Evolutionary conservation across 2,329 filamentous ascomycete genomes (phyloP).

Genomic region (Diaporthe sp.): DNA sequence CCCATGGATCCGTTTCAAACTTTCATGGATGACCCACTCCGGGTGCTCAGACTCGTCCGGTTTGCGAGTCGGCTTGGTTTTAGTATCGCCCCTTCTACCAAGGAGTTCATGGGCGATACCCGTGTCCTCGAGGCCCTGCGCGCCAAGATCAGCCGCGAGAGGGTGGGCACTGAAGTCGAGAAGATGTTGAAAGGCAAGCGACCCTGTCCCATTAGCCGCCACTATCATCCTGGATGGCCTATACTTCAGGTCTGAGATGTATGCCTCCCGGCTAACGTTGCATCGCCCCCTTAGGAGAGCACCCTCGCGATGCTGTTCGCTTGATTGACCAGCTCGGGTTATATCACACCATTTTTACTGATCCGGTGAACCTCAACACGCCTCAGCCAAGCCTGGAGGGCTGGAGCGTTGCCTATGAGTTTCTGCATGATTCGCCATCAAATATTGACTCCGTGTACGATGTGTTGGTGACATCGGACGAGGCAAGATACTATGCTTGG

Average conservation of each 20-base stretch:
- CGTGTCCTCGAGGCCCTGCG: constrained; percentile 85
- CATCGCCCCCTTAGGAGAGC: constrained; percentile 59
- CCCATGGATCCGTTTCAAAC: constrained; percentile 91
- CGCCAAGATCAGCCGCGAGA: constrained; percentile 91
- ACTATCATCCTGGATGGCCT: neutral
- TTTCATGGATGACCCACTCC: constrained; percentile 92
- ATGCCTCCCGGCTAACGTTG: constrained; percentile 10
- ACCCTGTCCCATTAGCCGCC: neutral
- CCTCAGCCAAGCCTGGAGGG: constrained; percentile 69
- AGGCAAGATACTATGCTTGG: constrained; percentile 83
- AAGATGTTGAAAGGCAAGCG: constrained; percentile 85
- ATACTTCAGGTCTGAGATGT: neutral
- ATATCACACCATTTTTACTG: constrained; percentile 81
- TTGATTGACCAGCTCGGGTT: constrained; percentile 77
- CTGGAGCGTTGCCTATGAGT: constrained; percentile 76
- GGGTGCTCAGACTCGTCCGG: constrained; percentile 87
- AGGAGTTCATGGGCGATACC: constrained; percentile 81
- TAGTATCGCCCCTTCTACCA: constrained; percentile 78
- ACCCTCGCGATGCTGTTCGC: constrained; percentile 73
- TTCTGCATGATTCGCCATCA: constrained; percentile 59
- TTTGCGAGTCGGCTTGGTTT: constrained; percentile 91
- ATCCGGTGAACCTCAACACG: constrained; percentile 69
- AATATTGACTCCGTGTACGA: constrained; percentile 58
- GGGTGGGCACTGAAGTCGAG: constrained; percentile 87
- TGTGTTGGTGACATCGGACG: constrained; percentile 71